These are phyloP conservation scores for Ophidiomyces ophidiicola DNA, from an alignment of 2,329 filamentous ascomycete genomes.

Conservation along the genomic window DNA sequence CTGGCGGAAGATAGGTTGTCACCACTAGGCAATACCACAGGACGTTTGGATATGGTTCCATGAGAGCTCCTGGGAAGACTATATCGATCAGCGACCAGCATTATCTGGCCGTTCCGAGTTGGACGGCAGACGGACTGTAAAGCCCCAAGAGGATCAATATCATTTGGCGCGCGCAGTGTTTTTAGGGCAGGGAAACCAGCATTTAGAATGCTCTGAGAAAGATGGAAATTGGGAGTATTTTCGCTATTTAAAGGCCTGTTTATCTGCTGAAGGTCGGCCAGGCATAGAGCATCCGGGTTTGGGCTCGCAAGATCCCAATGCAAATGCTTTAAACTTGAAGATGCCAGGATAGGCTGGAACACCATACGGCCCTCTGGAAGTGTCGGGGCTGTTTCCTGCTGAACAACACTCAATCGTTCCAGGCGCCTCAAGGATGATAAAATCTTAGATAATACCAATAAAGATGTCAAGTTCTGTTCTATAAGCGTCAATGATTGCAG, in stretches of 20 bases:
- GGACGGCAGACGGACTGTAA: conserved; percentile 35
- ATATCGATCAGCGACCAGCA: conserved; percentile 31
- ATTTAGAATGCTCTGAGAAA: conserved; percentile 34
- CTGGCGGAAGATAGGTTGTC: conserved; percentile 36
- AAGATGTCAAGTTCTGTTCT: conserved; percentile 41
- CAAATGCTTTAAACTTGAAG: conserved; percentile 38
- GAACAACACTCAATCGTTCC: conserved; percentile 41
- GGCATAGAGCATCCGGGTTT: conserved; percentile 27
- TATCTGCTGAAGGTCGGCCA: conserved; percentile 30
- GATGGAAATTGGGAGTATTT: conserved; percentile 32
- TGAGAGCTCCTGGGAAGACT: conserved; percentile 33
- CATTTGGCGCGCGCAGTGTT: conserved; percentile 33
- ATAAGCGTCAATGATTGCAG: conserved; percentile 41
- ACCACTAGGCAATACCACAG: conserved; percentile 31
- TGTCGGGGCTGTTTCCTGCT: conserved; percentile 37
- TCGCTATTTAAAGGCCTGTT: conserved; percentile 23
- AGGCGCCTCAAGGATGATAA: conserved; percentile 38
- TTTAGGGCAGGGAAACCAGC: conserved; percentile 32
- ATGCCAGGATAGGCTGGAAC: conserved; percentile 39
- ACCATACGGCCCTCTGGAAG: conserved; percentile 33
- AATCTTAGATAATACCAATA: conserved; percentile 42
- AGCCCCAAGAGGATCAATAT: conserved; percentile 33
- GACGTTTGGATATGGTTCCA: conserved; percentile 30
- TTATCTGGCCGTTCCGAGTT: conserved; percentile 27
- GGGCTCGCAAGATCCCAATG: conserved; percentile 45